Base-by-base conservation (phyloP, 2,329 filamentous ascomycete species). In the Fusarium chaquense region DNA sequence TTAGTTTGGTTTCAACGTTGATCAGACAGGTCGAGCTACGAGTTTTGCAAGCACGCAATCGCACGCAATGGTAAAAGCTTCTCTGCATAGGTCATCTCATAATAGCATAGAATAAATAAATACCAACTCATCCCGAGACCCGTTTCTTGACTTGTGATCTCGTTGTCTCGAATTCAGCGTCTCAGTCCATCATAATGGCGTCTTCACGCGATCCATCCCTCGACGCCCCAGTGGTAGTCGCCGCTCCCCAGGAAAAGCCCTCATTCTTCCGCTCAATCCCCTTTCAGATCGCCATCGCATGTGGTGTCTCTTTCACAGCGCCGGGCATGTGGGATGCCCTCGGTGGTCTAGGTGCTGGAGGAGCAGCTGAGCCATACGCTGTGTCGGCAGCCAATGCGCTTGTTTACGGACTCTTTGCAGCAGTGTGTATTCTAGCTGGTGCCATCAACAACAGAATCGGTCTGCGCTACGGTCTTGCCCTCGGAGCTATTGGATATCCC, bases 321-420 rank as follows among this genome's bases (percentile, higher is more conserved):
- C 73, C 73, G 2, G 73, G 73, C 2, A 67, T 75, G 51, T 75
- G 73, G 73, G 71, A 72, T 24, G 75, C 75, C 7, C 71, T 76
- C 7, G 73, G 72, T 24, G 66, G 65, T 26, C 61, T 76, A 6
- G 75, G 75, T 3, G 75, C 75, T 5, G 75, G 75, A 52, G 90
- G 90, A 2, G 83, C 86, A 28, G 83, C 88, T 67, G 83, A 84
- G n/a, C 90, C 90, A 0, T 85, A 88, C 69, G 82, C 91, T 0
- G 64, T 67, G 0, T 66, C 62, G 8, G 64, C 64, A 22, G 64
- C 62, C 12, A 67, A 67, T 1, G 64, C 64, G 1, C 33, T 64
- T 0, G 51, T 64, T 0, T 64, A 64, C 7, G 61, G 61, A 0
- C 30, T 64, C 8, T 64, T 64, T n/a, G 61, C 61, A 0, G 60